These are phyloP conservation scores for Lipomyces yamadae DNA, from an alignment of 805 yeast species.

Conservation along the genomic window DNA sequence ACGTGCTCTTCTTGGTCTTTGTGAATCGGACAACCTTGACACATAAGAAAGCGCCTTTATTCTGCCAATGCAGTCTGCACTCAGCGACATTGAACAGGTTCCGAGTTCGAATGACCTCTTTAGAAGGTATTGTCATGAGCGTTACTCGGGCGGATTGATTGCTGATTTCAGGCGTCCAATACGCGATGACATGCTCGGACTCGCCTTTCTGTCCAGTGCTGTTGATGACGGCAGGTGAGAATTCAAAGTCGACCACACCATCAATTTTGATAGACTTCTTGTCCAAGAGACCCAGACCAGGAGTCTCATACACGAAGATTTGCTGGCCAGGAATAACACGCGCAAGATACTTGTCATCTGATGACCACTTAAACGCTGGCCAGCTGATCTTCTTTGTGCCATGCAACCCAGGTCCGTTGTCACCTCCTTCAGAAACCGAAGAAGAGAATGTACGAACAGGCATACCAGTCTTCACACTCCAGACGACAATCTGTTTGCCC, in stretches of 20 bases:
- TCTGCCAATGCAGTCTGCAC: slow-evolving; percentile 93
- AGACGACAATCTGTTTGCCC: slow-evolving; percentile 91
- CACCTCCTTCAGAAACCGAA: slow-evolving; percentile 54
- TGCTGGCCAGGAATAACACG: slow-evolving; percentile 89
- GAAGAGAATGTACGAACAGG: slow-evolving; percentile 90
- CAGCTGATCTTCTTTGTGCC: slow-evolving; percentile 73
- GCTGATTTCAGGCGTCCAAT: slow-evolving; percentile 94
- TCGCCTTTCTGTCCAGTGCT: slow-evolving; percentile 60
- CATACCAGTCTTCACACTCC: slow-evolving; percentile 86
- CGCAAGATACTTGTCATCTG: slow-evolving; percentile 90
- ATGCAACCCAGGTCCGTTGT: slow-evolving; percentile 45
- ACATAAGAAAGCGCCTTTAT: slow-evolving; percentile 78
- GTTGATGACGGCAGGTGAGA: slow-evolving; percentile 87
- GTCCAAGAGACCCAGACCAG: slow-evolving; percentile 78
- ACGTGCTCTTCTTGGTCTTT: slow-evolving; percentile 87
- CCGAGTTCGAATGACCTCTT: slow-evolving; percentile 82
- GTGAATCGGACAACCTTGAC: slow-evolving; percentile 97
- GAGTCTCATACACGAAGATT: slow-evolving; percentile 84
- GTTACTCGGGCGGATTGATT: slow-evolving; percentile 96
- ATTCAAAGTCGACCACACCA: slow-evolving; percentile 88
- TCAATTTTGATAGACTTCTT: slow-evolving; percentile 82
- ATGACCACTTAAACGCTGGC: slow-evolving; percentile 97
- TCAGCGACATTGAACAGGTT: slow-evolving; percentile 93
- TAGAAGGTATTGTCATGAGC: slow-evolving; percentile 83
- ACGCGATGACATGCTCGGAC: slow-evolving; percentile 70